Conservation (phyloP, 768 basidiomycete species). For the Lanmaoa pseudosensibilis region DNA sequence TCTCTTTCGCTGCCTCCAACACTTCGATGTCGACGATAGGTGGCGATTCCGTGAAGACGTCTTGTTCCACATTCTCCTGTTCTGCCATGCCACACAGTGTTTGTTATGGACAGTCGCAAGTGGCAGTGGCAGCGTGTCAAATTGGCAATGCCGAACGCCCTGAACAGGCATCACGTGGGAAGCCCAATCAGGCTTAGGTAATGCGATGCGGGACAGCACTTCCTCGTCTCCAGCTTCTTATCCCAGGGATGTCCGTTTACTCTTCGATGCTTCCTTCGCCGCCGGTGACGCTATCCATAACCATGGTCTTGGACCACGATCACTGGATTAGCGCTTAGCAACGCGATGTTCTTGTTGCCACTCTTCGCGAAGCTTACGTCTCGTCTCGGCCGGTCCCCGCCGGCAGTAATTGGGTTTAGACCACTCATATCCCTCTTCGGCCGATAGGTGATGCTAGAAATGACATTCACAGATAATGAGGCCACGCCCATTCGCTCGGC, state of each 20-base stretch:
- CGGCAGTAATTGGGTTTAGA: background rate
- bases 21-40: conserved; percentile 77
- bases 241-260: too few species aligned
- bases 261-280: too few species aligned
- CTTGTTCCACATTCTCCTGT: conserved; percentile 34
- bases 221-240: too few species aligned
- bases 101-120: background rate
- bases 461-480: too few species aligned
- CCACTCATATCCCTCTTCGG: background rate
- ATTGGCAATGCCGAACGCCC: conserved; percentile 9
- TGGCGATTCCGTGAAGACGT: conserved; percentile 43
- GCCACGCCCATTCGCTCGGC: background rate
- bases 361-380: background rate
- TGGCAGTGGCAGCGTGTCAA: background rate
- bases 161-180: conserved; percentile 23
- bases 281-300: background rate
- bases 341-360: background rate
- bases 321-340: background rate
- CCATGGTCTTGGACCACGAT: background rate
- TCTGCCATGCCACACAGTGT: conserved; percentile 17
- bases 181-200: too few species aligned
- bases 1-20: conserved; percentile 82
- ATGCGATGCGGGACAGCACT: too few species aligned
- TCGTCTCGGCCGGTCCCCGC: background rate
- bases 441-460: background rate